These are phyloP conservation scores for Aspergillus homomorphus DNA, from an alignment of 495 filamentous ascomycete genomes.

Conservation along the genomic window DNA sequence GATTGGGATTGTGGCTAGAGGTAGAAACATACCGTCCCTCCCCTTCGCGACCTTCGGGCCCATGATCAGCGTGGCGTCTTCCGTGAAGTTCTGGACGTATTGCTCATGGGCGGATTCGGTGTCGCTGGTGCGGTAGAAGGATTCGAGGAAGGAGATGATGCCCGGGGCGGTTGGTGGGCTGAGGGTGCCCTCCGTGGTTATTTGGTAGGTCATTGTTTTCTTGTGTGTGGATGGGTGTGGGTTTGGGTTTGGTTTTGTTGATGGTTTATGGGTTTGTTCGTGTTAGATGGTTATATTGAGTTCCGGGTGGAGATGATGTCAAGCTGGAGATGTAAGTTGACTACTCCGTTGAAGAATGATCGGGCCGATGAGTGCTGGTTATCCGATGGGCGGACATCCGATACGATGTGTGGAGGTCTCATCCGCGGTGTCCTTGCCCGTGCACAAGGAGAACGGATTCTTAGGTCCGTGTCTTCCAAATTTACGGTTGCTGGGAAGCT, in stretches of 20 bases:
- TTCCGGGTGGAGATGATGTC: slow-evolving; percentile 5
- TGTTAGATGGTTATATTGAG: neutral
- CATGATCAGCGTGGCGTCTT: slow-evolving; percentile 56
- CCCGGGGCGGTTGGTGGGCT: slow-evolving; percentile 30
- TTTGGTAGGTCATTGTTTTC: slow-evolving; percentile 39
- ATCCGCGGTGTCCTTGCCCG: neutral
- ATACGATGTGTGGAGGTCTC: neutral
- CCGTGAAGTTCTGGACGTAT: slow-evolving; percentile 54
- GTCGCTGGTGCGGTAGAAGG: slow-evolving; percentile 59
- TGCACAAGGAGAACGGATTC: too few species aligned
- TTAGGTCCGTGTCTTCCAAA: too few species aligned
- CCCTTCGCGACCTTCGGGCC: slow-evolving; percentile 51
- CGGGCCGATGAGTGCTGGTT: slow-evolving; percentile 7
- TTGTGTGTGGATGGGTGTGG: slow-evolving; percentile 1
- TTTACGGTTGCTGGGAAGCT: too few species aligned
- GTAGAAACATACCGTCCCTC: slow-evolving; percentile 39
- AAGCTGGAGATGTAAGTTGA: neutral
- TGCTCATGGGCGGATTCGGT: slow-evolving; percentile 52
- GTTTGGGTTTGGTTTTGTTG: slow-evolving; percentile 1
- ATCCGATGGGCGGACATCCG: slow-evolving; percentile 5
- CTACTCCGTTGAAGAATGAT: neutral
- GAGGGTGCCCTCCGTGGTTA: slow-evolving; percentile 30
- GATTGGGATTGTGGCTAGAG: neutral
- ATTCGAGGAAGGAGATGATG: slow-evolving; percentile 49
- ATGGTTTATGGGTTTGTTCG: neutral